A percentile compares a stretch with the other conserved stretches of the same genome.
phyloP scores from a whole-genome alignment of 768 basidiomycete species.

The Pleurotus sapidus region DNA sequence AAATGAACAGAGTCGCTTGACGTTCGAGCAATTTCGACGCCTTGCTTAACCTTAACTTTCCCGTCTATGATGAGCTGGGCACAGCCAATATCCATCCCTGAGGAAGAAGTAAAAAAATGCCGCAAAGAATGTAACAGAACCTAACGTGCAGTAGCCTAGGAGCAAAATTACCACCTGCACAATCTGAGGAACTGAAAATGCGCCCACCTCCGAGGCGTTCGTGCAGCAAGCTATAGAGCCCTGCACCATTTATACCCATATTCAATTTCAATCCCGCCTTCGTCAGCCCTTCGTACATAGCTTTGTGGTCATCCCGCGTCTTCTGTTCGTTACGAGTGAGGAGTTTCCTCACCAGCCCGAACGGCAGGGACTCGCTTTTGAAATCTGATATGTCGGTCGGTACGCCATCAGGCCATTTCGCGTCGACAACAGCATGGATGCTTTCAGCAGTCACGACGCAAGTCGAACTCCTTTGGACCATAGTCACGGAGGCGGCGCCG shows the following conservation, averaged over 20 bases:
- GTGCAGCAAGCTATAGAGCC: slow-evolving; percentile 22
- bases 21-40: slow-evolving; percentile 36
- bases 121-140: not conserved
- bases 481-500: slow-evolving; percentile 32
- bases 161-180: not conserved
- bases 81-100: slow-evolving; percentile 44
- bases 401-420: slow-evolving; percentile 16
- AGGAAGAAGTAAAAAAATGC: not conserved
- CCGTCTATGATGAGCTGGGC: slow-evolving; percentile 50
- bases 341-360: slow-evolving; percentile 19
- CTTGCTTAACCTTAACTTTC: slow-evolving; percentile 58
- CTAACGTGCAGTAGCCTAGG: slow-evolving; percentile 12
- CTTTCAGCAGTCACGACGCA: slow-evolving; percentile 22
- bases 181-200: not conserved
- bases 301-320: slow-evolving; percentile 25
- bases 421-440: slow-evolving; percentile 1
- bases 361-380: slow-evolving; percentile 19
- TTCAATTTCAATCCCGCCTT: slow-evolving; percentile 35
- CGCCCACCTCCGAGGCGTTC: slow-evolving; percentile 30
- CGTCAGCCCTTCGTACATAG: slow-evolving; percentile 29
- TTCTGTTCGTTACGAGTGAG: slow-evolving; percentile 13
- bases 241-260: slow-evolving; percentile 30
- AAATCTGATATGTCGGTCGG: slow-evolving; percentile 23
- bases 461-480: slow-evolving; percentile 40
- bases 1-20: slow-evolving; percentile 31